These are phyloP conservation scores for Colletotrichum sp. DNA, from an alignment of 2,329 filamentous ascomycete genomes.

Conservation along the genomic window DNA sequence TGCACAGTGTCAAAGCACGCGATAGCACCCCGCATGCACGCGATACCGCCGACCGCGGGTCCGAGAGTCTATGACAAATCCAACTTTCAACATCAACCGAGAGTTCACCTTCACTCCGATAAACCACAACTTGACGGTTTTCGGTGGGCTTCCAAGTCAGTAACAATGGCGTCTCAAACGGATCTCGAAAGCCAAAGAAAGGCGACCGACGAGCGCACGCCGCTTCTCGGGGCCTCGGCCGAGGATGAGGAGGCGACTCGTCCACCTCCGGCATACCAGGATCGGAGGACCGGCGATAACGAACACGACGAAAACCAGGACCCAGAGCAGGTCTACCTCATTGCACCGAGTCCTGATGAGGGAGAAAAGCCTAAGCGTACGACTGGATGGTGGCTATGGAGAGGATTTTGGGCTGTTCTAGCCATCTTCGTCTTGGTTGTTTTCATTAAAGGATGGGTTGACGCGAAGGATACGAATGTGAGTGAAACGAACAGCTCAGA, in stretches of 20 bases:
- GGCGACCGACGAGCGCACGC: constrained; percentile 23
- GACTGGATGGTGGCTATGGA: constrained; percentile 38
- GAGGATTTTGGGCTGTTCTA: constrained; percentile 38
- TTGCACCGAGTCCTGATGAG: neutral
- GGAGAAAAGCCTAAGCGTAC: constrained; percentile 3
- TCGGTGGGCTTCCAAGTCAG: neutral
- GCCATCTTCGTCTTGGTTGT: constrained; percentile 35
- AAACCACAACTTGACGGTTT: neutral
- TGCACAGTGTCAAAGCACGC: constrained; percentile 14
- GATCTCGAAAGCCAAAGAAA: constrained; percentile 9
- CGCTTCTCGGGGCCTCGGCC: constrained; percentile 22
- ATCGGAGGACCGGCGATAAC: constrained; percentile 2
- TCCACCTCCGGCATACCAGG: neutral
- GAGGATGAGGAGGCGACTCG: neutral
- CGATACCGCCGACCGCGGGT: constrained; percentile 10
- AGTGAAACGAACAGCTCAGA: constrained; percentile 4
- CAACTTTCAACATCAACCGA: neutral
- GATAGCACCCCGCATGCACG: constrained; percentile 18
- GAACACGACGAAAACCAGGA: neutral
- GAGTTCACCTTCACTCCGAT: neutral
- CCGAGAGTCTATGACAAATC: constrained; percentile 7
- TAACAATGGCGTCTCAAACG: neutral
- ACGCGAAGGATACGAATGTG: constrained; percentile 45
- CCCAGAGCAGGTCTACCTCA: constrained; percentile 10
- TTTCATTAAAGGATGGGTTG: constrained; percentile 52